phyloP scores from a whole-genome alignment of 495 filamentous ascomycete genomes.

The Penicillium subrubescens region DNA sequence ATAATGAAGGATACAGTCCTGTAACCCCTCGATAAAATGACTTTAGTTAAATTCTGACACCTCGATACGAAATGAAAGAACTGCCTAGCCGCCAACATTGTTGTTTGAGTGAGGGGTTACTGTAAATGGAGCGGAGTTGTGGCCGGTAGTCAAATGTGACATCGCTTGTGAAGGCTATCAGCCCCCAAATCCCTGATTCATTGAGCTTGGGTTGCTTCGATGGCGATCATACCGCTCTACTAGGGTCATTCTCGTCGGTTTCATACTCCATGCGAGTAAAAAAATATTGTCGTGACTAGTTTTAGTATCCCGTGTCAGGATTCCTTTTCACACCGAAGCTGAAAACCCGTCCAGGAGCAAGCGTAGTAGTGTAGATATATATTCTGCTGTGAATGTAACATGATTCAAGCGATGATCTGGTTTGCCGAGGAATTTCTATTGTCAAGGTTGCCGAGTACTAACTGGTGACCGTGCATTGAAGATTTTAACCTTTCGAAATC shows the following conservation, averaged over 20 bases:
- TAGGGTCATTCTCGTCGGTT: neutral
- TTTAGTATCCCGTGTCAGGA: too few species aligned
- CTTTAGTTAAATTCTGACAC: neutral
- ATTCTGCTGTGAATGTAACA: too few species aligned
- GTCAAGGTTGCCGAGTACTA: neutral
- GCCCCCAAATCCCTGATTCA: neutral
- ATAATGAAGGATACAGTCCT: neutral
- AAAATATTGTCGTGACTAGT: too few species aligned
- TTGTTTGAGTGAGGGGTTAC: neutral
- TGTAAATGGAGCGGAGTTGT: conserved; percentile 7
- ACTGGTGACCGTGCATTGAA: neutral
- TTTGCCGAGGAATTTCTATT: too few species aligned
- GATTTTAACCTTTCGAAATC: neutral
- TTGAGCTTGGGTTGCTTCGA: neutral
- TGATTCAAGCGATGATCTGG: too few species aligned
- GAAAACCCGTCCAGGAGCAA: too few species aligned
- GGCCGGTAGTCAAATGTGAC: conserved; percentile 6
- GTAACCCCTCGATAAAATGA: neutral
- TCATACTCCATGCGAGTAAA: neutral
- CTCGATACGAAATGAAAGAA: neutral
- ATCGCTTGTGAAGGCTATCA: neutral
- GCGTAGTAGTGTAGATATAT: too few species aligned
- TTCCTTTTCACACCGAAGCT: too few species aligned
- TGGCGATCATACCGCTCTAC: neutral
- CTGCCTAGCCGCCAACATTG: neutral